These are phyloP conservation scores for Cyanidiococcus yangmingshanensis DNA, from an alignment of 23 red algal species.

Conservation along the genomic window DNA sequence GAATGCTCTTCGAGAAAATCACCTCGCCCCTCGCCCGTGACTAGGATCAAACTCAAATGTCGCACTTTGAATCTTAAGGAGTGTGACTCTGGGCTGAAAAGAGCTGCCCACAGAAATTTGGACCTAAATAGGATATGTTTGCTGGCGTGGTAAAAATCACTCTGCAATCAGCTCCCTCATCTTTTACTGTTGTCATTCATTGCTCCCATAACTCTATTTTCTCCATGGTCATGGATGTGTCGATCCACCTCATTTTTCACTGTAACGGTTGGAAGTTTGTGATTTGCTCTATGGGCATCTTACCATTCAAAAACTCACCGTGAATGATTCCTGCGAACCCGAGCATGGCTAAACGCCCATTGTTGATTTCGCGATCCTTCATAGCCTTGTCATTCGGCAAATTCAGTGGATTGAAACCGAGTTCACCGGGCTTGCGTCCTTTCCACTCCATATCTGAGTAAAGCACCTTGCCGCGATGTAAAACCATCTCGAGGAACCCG, in stretches of 20 bases:
- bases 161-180: too few relatives aligned
- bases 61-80: too few relatives aligned
- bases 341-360: constrained; percentile 13
- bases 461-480: not conserved
- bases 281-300: constrained; percentile 14
- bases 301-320: constrained; percentile 14
- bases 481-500: constrained; percentile 58
- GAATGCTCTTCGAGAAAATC: too few relatives aligned
- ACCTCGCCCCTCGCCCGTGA: too few relatives aligned
- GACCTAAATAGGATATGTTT: too few relatives aligned
- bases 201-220: not conserved
- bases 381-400: constrained; percentile 22
- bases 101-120: too few relatives aligned
- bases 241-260: not conserved
- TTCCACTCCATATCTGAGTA: constrained; percentile 12
- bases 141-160: too few relatives aligned
- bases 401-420: constrained; percentile 17
- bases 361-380: constrained; percentile 6
- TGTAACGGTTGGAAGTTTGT: constrained; percentile 14
- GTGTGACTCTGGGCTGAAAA: too few relatives aligned
- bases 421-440: constrained; percentile 7
- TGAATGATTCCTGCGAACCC: constrained; percentile 15
- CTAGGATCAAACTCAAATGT: too few relatives aligned
- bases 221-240: too few relatives aligned
- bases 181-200: not conserved